Evolutionary conservation across 192 early-diverging fungal species (phyloP).

Genomic region (Gorgonomyces haynaldii): DNA sequence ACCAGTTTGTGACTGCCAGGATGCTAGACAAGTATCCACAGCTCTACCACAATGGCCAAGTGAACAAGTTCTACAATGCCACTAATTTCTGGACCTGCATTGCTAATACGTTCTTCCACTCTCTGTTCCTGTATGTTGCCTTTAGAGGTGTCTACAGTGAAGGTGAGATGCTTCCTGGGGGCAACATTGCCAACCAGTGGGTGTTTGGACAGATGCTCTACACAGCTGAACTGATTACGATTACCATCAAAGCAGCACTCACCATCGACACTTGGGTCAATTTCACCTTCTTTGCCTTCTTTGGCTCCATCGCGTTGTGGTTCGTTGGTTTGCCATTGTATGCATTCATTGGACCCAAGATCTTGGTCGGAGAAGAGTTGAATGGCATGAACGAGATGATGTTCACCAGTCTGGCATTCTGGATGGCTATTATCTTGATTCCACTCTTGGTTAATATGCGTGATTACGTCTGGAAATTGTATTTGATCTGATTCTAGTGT

Average conservation of each 20-base stretch:
- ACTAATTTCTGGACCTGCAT: constrained; percentile 87
- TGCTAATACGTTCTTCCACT: constrained; percentile 86
- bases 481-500: constrained; percentile 35
- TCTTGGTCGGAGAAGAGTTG: constrained; percentile 35
- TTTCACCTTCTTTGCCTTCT: constrained; percentile 82
- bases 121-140: constrained; percentile 66
- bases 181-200: constrained; percentile 76
- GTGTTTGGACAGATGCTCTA: constrained; percentile 80
- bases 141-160: constrained; percentile 54
- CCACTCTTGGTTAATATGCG: constrained; percentile 73
- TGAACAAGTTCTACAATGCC: constrained; percentile 61
- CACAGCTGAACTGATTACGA: constrained; percentile 75
- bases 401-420: constrained; percentile 49
- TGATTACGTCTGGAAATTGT: constrained; percentile 95
- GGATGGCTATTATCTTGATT: constrained; percentile 76
- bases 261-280: constrained; percentile 90
- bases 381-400: constrained; percentile 27
- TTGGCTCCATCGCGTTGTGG: constrained; percentile 85
- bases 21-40: constrained; percentile 96
- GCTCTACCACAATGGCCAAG: constrained; percentile 65
- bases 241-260: constrained; percentile 83
- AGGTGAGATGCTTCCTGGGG: constrained; percentile 57
- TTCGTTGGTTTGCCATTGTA: constrained; percentile 77
- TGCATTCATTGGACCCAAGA: constrained; percentile 57
- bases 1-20: constrained; percentile 84